phyloP scores from a whole-genome alignment of 2,329 filamentous ascomycete genomes.

The Ophiosphaerella narmari region DNA sequence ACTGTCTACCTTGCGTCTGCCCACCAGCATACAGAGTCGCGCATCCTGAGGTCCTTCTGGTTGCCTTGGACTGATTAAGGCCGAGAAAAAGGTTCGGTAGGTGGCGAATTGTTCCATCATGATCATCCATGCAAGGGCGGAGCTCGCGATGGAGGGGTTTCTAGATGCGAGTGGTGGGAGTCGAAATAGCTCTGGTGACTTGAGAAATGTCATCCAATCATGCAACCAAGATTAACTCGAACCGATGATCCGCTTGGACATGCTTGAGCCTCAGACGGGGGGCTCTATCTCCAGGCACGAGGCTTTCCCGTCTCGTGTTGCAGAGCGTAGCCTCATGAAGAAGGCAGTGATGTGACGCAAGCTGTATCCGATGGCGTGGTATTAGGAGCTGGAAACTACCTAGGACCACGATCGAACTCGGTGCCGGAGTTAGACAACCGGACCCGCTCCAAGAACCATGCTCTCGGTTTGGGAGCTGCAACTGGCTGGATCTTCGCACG shows the following conservation, averaged over 20 bases:
- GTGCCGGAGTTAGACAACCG: neutral
- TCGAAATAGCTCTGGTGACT: neutral
- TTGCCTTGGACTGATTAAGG: neutral
- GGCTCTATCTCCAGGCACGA: neutral
- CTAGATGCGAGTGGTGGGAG: neutral
- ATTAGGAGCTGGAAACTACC: neutral
- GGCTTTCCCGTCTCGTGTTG: neutral
- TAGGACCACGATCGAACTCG: neutral
- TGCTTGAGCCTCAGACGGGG: neutral
- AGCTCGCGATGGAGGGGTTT: neutral
- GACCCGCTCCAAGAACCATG: slow-evolving; percentile 5
- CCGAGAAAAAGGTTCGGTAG: neutral
- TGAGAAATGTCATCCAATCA: neutral
- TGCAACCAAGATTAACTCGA: neutral
- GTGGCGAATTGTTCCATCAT: slow-evolving; percentile 2
- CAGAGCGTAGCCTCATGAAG: neutral
- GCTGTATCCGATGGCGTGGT: no score
- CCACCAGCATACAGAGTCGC: neutral
- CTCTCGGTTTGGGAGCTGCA: slow-evolving; percentile 4
- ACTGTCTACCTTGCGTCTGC: neutral
- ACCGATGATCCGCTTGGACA: neutral
- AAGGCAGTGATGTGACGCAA: neutral
- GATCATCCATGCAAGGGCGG: slow-evolving; percentile 2
- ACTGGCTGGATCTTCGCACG: neutral
- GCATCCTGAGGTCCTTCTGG: neutral